Evolutionary conservation across 208 protist genomes (phyloP).

Genomic region (Herpetomonas samuelpessoai): DNA sequence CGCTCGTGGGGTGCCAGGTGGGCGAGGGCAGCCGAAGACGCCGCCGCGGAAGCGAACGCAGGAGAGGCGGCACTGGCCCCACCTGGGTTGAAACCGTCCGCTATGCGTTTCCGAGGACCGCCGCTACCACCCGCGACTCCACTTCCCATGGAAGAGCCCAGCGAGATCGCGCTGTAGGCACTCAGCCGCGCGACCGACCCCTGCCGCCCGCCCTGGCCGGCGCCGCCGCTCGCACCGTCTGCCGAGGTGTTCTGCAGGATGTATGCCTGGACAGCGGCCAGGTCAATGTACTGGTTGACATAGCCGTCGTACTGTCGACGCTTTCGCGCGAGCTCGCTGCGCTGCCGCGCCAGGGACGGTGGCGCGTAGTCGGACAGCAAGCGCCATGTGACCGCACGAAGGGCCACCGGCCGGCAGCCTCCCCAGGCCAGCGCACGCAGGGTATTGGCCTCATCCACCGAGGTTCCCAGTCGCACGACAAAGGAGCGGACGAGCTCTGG

Average conservation of each 20-base stretch:
- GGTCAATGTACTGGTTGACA: constrained; percentile 39
- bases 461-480: constrained; percentile 26
- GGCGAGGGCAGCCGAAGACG: not conserved
- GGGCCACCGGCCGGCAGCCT: constrained; percentile 29
- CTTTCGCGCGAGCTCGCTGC: constrained; percentile 54
- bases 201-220: not conserved
- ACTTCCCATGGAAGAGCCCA: not conserved
- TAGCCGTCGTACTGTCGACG: constrained; percentile 58
- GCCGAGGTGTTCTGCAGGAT: not conserved
- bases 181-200: not conserved
- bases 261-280: not conserved
- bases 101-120: not conserved
- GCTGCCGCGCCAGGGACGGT: constrained; percentile 30
- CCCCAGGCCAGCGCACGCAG: constrained; percentile 55
- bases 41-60: not conserved
- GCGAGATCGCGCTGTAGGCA: constrained; percentile 3
- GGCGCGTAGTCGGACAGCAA: constrained; percentile 52
- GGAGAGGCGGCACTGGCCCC: constrained; percentile 3
- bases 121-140: not conserved
- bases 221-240: not conserved
- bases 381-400: constrained; percentile 61
- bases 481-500: constrained; percentile 14
- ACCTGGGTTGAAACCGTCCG: not conserved
- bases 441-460: constrained; percentile 40
- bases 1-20: constrained; percentile 47